These are phyloP conservation scores for Sarcomyxa edulis DNA, from an alignment of 768 basidiomycete species.

Conservation along the genomic window DNA sequence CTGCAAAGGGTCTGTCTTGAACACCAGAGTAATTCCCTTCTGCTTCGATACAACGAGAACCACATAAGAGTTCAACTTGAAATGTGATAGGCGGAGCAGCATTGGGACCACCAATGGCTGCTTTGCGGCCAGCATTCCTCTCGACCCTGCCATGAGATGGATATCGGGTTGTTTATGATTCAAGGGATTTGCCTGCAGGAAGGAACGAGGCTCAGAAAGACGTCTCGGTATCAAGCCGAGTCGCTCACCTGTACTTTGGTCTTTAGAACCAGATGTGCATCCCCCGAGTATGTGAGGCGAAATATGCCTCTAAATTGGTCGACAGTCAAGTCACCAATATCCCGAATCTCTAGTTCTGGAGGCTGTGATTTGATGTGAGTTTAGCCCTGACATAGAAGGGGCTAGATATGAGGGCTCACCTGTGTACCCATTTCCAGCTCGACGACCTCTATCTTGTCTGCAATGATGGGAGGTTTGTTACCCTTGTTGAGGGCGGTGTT, in stretches of 20 bases:
- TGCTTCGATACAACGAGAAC: conserved; percentile 96
- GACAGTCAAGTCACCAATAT: conserved; percentile 93
- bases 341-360: conserved; percentile 93
- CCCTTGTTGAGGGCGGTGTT: conserved; percentile 97
- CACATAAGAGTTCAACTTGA: conserved; percentile 91
- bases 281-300: conserved; percentile 89
- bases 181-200: conserved; percentile 91
- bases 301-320: conserved; percentile 98
- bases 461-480: conserved; percentile 95
- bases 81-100: conserved; percentile 94
- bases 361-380: conserved; percentile 49
- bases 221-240: neutral
- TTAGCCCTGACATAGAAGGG: conserved; percentile 5
- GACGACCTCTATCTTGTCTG: conserved; percentile 95
- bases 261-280: conserved; percentile 82
- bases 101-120: conserved; percentile 97
- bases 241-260: conserved; percentile 85
- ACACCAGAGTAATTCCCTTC: conserved; percentile 97
- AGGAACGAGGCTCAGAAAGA: conserved; percentile 1
- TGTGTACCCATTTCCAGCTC: conserved; percentile 99
- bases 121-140: conserved; percentile 90
- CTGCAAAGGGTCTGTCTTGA: conserved; percentile 98
- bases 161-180: conserved; percentile 91
- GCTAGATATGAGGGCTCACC: conserved; percentile 36
- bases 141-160: conserved; percentile 75